These are phyloP conservation scores for Cymbopogon flexuosus DNA, from an alignment of 202 grass and related monocot genomes.

Conservation along the genomic window DNA sequence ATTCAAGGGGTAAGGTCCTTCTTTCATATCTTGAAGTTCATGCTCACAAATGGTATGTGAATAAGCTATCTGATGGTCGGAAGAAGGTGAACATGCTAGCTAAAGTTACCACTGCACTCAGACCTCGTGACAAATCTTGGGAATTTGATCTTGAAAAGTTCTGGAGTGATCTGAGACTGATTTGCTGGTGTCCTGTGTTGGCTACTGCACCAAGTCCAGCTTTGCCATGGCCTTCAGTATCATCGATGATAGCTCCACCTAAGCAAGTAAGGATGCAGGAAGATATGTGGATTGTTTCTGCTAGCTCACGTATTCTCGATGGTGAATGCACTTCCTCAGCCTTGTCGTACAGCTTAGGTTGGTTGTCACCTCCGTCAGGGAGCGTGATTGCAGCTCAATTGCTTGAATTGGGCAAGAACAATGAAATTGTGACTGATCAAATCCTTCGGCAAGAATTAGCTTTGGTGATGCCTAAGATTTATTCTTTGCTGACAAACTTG, in stretches of 20 bases:
- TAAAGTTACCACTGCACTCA: slow-evolving; percentile 64
- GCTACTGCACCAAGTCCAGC: slow-evolving; percentile 60
- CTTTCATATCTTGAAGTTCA: slow-evolving; percentile 93
- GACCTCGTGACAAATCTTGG: slow-evolving; percentile 53
- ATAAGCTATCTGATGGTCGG: slow-evolving; percentile 49
- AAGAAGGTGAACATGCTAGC: slow-evolving; percentile 80
- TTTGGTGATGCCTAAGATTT: slow-evolving; percentile 89
- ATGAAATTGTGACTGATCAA: slow-evolving; percentile 89
- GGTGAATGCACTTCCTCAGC: slow-evolving; percentile 87
- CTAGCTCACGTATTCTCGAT: slow-evolving; percentile 90
- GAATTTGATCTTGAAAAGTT: slow-evolving; percentile 80
- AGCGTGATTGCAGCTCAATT: slow-evolving; percentile 94
- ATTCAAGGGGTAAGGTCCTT: slow-evolving; percentile 82
- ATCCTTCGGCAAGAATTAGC: slow-evolving; percentile 82
- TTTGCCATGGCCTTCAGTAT: slow-evolving; percentile 85
- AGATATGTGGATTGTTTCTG: slow-evolving; percentile 98
- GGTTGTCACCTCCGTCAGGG: slow-evolving; percentile 79
- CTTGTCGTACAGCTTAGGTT: slow-evolving; percentile 75
- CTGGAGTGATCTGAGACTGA: slow-evolving; percentile 87
- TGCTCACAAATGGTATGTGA: slow-evolving; percentile 75
- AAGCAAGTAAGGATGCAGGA: slow-evolving; percentile 85
- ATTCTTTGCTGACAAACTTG: slow-evolving; percentile 72
- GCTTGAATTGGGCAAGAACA: slow-evolving; percentile 96
- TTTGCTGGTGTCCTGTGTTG: slow-evolving; percentile 97
- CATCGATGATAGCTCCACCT: slow-evolving; percentile 83